Percentiles rank a stretch among this genome's conserved stretches.
Conservation (phyloP, 2,329 filamentous ascomycete species). For the Thelonectria blattea region DNA sequence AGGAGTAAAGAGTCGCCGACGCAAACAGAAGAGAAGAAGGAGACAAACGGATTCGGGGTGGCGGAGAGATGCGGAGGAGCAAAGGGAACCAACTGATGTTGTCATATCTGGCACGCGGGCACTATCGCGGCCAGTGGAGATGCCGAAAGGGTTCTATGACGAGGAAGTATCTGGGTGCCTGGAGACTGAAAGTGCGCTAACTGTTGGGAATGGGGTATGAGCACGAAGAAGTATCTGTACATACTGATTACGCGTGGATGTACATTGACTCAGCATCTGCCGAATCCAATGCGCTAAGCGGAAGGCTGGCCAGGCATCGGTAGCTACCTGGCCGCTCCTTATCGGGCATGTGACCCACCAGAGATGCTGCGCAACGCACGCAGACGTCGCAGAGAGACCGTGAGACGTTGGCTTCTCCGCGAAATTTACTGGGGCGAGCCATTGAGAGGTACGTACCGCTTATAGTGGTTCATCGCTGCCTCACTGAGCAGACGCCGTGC, state of each 20-base stretch:
- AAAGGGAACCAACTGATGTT: slow-evolving; percentile 36
- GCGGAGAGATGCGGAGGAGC: slow-evolving; percentile 23
- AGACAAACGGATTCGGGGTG: slow-evolving; percentile 22
- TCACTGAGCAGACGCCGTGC: too few species aligned
- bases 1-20: slow-evolving; percentile 19
- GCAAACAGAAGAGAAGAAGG: slow-evolving; percentile 14
- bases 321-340: slow-evolving; percentile 1
- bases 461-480: slow-evolving; percentile 28
- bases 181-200: slow-evolving; percentile 13
- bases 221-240: slow-evolving; percentile 4
- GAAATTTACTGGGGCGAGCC: slow-evolving; percentile 4
- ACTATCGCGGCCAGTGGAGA: slow-evolving; percentile 31
- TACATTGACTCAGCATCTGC: neutral
- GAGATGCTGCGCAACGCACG: neutral
- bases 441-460: slow-evolving; percentile 9
- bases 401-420: slow-evolving; percentile 6
- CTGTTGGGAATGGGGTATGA: neutral
- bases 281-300: neutral
- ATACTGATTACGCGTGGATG: neutral
- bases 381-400: neutral
- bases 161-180: slow-evolving; percentile 7
- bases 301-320: neutral
- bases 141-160: slow-evolving; percentile 17
- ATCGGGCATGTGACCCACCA: slow-evolving; percentile 27
- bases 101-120: slow-evolving; percentile 36